These are phyloP conservation scores for Aeschynomene evenia DNA, from an alignment of 306 rosid species.

Conservation along the genomic window DNA sequence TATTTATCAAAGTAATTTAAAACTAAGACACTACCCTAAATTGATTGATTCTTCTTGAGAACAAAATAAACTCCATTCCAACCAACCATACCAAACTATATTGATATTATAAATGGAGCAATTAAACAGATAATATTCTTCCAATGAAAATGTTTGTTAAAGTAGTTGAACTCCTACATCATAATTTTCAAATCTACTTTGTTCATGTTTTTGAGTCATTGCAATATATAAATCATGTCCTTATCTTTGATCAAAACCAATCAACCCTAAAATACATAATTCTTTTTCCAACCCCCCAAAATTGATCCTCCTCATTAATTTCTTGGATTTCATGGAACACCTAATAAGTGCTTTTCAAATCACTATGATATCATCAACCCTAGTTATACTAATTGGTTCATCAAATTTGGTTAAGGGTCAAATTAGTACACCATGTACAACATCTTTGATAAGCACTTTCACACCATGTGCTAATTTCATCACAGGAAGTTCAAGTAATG, in stretches of 20 bases:
- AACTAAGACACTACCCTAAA: no score
- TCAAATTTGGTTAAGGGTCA: conserved; percentile 31
- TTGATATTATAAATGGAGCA: not conserved
- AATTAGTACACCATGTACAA: conserved; percentile 60
- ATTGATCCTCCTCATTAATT: not conserved
- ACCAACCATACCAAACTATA: conserved; percentile 44
- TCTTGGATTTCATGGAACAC: conserved; percentile 40
- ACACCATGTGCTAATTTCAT: conserved; percentile 71
- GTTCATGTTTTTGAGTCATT: not conserved
- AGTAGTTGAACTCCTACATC: conserved; percentile 62
- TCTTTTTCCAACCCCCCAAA: not conserved
- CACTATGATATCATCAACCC: conserved; percentile 19
- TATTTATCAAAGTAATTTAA: no score
- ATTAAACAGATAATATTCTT: conserved; percentile 6
- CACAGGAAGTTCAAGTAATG: conserved; percentile 67
- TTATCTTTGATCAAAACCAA: conserved; percentile 16
- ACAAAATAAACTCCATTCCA: not conserved
- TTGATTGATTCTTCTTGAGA: not conserved
- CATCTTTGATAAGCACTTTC: conserved; percentile 57
- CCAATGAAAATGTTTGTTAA: conserved; percentile 27
- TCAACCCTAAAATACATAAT: conserved; percentile 7
- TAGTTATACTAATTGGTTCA: conserved; percentile 31
- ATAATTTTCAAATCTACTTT: conserved; percentile 35
- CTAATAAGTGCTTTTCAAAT: conserved; percentile 18
- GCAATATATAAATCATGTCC: conserved; percentile 28